phyloP scores from a whole-genome alignment of 2,329 filamentous ascomycete species.

The Ophiostoma ips region DNA sequence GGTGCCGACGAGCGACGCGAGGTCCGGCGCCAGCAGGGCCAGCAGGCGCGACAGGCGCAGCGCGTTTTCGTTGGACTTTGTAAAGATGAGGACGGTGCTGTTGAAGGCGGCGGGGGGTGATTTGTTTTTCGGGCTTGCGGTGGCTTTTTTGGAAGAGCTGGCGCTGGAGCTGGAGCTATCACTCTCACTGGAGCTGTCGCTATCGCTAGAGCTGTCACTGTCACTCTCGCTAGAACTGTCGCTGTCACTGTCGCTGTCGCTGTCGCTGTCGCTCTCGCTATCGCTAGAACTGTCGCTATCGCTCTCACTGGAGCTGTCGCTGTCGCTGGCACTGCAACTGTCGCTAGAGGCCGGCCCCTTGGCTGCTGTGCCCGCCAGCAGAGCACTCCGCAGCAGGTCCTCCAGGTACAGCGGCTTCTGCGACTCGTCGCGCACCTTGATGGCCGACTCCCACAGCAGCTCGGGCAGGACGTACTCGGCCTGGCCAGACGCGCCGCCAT shows the following conservation, averaged over 20 bases:
- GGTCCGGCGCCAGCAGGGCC: constrained; percentile 45
- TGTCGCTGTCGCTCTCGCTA: constrained; percentile 11
- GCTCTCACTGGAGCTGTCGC: neutral
- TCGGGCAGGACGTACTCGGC: constrained; percentile 40
- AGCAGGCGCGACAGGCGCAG: constrained; percentile 76
- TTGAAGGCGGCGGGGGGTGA: constrained; percentile 16
- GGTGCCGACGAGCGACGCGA: constrained; percentile 47
- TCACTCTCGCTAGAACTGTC: neutral
- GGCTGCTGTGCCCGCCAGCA: constrained; percentile 27
- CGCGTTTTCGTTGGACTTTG: constrained; percentile 77
- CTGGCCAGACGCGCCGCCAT: constrained; percentile 3
- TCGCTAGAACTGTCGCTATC: neutral
- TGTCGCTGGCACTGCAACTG: neutral
- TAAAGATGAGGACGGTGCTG: constrained; percentile 62
- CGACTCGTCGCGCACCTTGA: constrained; percentile 54
- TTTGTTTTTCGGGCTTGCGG: neutral
- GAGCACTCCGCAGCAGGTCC: constrained; percentile 49
- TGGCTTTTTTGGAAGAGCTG: neutral
- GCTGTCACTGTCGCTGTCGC: neutral
- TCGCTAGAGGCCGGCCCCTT: too few relatives aligned
- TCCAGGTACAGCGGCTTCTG: constrained; percentile 78
- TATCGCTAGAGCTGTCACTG: constrained; percentile 13
- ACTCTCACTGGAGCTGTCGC: constrained; percentile 9
- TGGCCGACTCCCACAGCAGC: constrained; percentile 47
- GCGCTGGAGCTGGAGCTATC: neutral